Conservation (phyloP, 108 stramenopile genomes). For the Cyclotella kingstonii region DNA sequence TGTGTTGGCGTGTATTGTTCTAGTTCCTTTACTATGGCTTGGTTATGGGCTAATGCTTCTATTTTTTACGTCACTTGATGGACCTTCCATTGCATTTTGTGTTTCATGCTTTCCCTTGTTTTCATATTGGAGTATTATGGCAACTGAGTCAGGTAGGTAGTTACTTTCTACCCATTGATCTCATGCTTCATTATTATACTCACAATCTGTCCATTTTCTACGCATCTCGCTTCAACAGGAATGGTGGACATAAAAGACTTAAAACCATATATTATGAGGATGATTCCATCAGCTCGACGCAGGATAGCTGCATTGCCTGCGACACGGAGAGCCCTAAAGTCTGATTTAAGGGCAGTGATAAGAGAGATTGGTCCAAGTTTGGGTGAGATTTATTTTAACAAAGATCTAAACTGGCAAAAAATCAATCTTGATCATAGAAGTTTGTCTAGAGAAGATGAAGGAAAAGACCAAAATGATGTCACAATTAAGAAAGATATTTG, state of each 20-base stretch:
- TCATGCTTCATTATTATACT: conserved; percentile 56
- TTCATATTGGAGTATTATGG: conserved; percentile 91
- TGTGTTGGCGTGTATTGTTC: conserved; percentile 92
- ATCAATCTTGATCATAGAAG: conserved; percentile 42
- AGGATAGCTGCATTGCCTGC: conserved; percentile 66
- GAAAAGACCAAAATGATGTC: no score
- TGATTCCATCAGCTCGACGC: conserved; percentile 70
- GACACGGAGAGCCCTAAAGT: conserved; percentile 59
- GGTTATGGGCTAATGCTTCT: conserved; percentile 74
- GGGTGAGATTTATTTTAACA: conserved; percentile 15
- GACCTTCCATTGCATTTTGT: conserved; percentile 75
- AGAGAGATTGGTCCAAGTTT: conserved; percentile 59
- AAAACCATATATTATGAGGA: conserved; percentile 74
- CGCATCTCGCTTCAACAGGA: conserved; percentile 45
- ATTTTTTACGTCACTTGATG: conserved; percentile 73
- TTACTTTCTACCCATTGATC: conserved; percentile 31
- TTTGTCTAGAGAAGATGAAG: conserved; percentile 18
- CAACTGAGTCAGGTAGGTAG: conserved; percentile 57
- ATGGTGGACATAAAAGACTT: conserved; percentile 95
- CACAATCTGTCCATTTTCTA: conserved; percentile 15
- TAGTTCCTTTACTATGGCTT: conserved; percentile 92
- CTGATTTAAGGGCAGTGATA: conserved; percentile 73
- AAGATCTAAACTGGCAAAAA: conserved; percentile 78
- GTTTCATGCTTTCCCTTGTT: conserved; percentile 88
- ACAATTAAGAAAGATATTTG: conserved; percentile 14